Evolutionary conservation across 345 rosid species (phyloP).

Genomic region (Corymbia maculata): DNA sequence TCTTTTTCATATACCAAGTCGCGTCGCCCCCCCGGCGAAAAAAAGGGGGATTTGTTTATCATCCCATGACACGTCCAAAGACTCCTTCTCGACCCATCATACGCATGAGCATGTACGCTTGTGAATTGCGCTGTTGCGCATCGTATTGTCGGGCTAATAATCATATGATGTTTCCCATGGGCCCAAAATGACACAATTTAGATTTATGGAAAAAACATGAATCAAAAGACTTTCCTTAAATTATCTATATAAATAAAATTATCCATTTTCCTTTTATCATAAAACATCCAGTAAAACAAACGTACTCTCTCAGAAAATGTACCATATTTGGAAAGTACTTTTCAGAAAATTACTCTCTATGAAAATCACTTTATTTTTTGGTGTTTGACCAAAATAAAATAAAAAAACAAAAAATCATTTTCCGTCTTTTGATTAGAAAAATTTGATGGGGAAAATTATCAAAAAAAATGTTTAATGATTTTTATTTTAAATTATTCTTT

Average conservation of each 20-base stretch:
- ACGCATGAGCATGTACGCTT: not conserved
- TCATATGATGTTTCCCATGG: not conserved
- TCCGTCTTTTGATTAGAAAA: too few relatives aligned
- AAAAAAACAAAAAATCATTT: too few relatives aligned
- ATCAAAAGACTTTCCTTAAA: too few relatives aligned
- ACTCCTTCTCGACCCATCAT: not conserved
- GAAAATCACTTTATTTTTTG: too few relatives aligned
- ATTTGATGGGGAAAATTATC: too few relatives aligned
- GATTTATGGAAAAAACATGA: too few relatives aligned
- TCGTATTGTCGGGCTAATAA: fast-evolving
- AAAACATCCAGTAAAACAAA: fast-evolving
- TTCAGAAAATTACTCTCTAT: too few relatives aligned
- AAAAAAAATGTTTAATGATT: too few relatives aligned
- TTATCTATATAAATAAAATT: not conserved
- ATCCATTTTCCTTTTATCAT: fast-evolving
- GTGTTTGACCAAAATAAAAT: too few relatives aligned
- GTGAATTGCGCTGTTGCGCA: not conserved
- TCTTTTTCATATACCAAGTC: not conserved
- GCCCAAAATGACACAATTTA: not conserved
- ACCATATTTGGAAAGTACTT: too few relatives aligned
- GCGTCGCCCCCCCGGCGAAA: not conserved
- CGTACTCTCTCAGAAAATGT: too few relatives aligned
- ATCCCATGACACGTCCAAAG: not conserved
- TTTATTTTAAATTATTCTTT: too few relatives aligned
- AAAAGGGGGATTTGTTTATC: not conserved